These are phyloP conservation scores for Meripilus lineatus DNA, from an alignment of 1,284 basidiomycete genomes.

Conservation along the genomic window DNA sequence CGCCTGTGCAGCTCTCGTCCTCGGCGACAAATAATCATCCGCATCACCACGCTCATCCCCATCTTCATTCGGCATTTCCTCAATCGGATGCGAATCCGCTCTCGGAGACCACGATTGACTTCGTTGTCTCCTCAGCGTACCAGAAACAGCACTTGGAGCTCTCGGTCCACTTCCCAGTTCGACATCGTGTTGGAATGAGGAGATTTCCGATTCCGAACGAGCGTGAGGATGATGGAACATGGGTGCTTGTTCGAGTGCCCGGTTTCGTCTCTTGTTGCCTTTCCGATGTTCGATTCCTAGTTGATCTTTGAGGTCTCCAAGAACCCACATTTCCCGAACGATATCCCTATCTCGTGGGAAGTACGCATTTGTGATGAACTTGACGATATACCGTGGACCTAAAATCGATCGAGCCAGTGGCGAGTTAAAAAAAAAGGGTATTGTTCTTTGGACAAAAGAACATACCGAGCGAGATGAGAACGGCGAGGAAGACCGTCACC, in stretches of 20 bases:
- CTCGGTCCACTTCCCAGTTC: slow-evolving; percentile 16
- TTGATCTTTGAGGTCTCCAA: slow-evolving; percentile 78
- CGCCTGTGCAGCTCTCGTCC: slow-evolving; percentile 12
- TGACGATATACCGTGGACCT: slow-evolving; percentile 73
- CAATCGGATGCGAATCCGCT: slow-evolving; percentile 14
- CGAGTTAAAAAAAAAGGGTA: slow-evolving; percentile 6
- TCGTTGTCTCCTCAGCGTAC: slow-evolving; percentile 15
- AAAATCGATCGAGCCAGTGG: slow-evolving; percentile 8
- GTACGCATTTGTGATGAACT: slow-evolving; percentile 65
- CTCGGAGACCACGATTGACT: slow-evolving; percentile 7
- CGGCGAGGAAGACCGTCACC: slow-evolving; percentile 68
- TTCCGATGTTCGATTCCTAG: slow-evolving; percentile 66
- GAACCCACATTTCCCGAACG: slow-evolving; percentile 86
- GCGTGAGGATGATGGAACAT: slow-evolving; percentile 64
- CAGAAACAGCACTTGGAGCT: not conserved
- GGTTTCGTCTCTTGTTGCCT: slow-evolving; percentile 31
- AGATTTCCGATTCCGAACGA: slow-evolving; percentile 59
- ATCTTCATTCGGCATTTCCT: no score
- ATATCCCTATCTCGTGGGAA: slow-evolving; percentile 79
- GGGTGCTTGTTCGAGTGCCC: slow-evolving; percentile 53
- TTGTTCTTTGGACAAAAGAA: not conserved
- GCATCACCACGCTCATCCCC: no score
- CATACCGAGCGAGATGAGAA: slow-evolving; percentile 67
- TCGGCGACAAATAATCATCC: slow-evolving; percentile 15
- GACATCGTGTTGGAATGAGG: slow-evolving; percentile 22